phyloP scores from a whole-genome alignment of 441 rosid genomes.

The Raphanus hybrid region DNA sequence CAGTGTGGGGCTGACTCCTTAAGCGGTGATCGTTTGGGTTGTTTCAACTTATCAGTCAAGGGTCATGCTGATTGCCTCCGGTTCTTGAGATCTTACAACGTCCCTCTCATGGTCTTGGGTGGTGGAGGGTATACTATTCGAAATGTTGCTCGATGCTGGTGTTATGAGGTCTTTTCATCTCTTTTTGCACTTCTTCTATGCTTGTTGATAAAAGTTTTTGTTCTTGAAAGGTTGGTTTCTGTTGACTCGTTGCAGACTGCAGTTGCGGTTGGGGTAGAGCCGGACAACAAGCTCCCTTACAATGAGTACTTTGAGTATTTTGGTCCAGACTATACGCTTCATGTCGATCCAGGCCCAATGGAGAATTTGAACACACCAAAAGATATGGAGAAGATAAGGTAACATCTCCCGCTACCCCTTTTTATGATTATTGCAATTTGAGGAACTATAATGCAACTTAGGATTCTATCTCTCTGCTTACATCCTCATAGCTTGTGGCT shows the following conservation, averaged over 20 bases:
- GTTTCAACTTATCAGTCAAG: constrained; percentile 94
- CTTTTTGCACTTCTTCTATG: neutral
- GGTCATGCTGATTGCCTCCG: constrained; percentile 98
- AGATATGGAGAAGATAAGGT: too few relatives aligned
- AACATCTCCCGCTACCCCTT: too few relatives aligned
- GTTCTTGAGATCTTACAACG: constrained; percentile 84
- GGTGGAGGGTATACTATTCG: constrained; percentile 98
- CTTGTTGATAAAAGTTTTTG: neutral
- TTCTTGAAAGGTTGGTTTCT: constrained; percentile 37
- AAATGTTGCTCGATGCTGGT: constrained; percentile 99
- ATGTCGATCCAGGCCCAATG: constrained; percentile 28
- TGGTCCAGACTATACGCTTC: constrained; percentile 95
- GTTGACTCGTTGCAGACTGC: constrained; percentile 70
- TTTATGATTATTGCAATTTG: too few relatives aligned
- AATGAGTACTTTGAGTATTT: constrained; percentile 95
- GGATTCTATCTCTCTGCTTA: too few relatives aligned
- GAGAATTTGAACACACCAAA: too few relatives aligned
- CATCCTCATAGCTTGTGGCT: neutral
- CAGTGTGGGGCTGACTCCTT: constrained; percentile 98
- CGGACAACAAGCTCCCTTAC: constrained; percentile 83
- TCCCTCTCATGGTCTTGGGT: constrained; percentile 95
- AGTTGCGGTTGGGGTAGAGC: constrained; percentile 95
- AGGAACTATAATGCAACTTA: too few relatives aligned
- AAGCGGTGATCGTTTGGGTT: constrained; percentile 94
- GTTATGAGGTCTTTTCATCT: constrained; percentile 74